Evolutionary conservation across 306 rosid genomes (phyloP).

Genomic region (Prunus mongolica): DNA sequence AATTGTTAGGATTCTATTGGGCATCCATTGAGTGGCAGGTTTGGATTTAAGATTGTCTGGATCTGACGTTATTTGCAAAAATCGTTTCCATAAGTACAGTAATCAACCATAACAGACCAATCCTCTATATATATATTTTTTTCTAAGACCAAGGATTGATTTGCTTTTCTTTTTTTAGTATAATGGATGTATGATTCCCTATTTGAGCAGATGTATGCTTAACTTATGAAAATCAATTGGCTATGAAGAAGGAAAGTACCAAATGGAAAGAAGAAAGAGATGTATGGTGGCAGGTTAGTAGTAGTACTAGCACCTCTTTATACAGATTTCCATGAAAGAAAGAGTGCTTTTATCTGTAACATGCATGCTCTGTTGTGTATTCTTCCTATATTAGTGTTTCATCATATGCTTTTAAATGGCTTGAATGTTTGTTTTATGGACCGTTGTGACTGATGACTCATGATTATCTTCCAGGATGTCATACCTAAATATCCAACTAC

Average conservation of each 20-base stretch:
- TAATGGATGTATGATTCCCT: slow-evolving; percentile 11
- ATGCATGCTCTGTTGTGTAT: slow-evolving; percentile 5
- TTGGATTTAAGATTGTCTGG: neutral
- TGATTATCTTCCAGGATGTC: slow-evolving; percentile 58
- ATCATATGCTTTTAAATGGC: slow-evolving; percentile 6
- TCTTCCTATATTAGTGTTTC: neutral
- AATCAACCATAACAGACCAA: neutral
- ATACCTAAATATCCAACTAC: slow-evolving; percentile 64
- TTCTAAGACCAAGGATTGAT: slow-evolving; percentile 4
- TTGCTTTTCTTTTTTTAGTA: neutral
- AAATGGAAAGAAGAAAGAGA: slow-evolving; percentile 82
- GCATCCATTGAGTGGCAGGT: neutral
- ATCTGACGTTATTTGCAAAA: neutral
- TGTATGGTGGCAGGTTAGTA: slow-evolving; percentile 98
- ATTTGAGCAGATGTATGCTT: slow-evolving; percentile 59
- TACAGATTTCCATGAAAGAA: slow-evolving; percentile 8
- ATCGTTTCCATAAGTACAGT: neutral
- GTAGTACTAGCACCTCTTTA: neutral
- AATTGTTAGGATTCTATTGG: neutral
- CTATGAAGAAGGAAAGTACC: slow-evolving; percentile 66
- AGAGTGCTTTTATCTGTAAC: slow-evolving; percentile 6
- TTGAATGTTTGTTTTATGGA: neutral
- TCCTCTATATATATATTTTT: neutral
- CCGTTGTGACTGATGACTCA: slow-evolving; percentile 13
- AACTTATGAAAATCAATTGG: slow-evolving; percentile 61